Evolutionary conservation across 2,329 filamentous ascomycete genomes (phyloP).

Genomic region (Xylaria sp.): DNA sequence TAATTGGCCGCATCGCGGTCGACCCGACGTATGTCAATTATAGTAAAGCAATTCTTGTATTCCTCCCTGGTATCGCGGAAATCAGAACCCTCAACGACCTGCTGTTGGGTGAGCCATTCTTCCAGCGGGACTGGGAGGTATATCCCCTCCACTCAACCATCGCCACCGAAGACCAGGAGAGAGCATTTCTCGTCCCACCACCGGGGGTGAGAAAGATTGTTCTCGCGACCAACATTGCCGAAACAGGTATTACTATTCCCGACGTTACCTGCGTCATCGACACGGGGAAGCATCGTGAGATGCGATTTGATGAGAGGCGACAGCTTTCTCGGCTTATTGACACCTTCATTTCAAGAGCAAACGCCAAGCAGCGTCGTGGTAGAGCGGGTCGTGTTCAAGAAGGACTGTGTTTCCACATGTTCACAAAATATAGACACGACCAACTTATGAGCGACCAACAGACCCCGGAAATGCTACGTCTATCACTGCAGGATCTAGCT

Average conservation of each 20-base stretch:
- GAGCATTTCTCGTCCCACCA: constrained; percentile 86
- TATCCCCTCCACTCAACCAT: constrained; percentile 94
- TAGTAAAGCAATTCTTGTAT: constrained; percentile 92
- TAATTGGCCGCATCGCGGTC: constrained; percentile 77
- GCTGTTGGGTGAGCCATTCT: constrained; percentile 76
- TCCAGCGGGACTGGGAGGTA: constrained; percentile 79
- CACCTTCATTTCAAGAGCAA: constrained; percentile 93
- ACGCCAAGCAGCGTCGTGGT: constrained; percentile 92
- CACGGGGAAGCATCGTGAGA: constrained; percentile 95
- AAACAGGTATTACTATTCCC: constrained; percentile 97
- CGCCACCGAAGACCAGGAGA: constrained; percentile 94
- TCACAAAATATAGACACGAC: constrained; percentile 89
- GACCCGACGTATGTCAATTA: constrained; percentile 70
- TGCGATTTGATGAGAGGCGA: constrained; percentile 92
- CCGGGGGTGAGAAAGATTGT: constrained; percentile 88
- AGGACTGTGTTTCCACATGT: constrained; percentile 93
- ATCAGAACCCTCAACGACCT: constrained; percentile 89
- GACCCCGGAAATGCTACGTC: constrained; percentile 91
- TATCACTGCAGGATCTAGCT: constrained; percentile 92
- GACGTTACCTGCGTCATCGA: constrained; percentile 98
- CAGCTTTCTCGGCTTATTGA: constrained; percentile 91
- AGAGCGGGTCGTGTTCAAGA: constrained; percentile 95
- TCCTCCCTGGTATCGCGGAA: constrained; percentile 92
- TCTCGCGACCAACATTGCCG: constrained; percentile 95
- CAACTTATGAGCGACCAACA: constrained; percentile 87